phyloP scores from a whole-genome alignment of 176 grass and related monocot genomes.

The Microstegium vimineum region DNA sequence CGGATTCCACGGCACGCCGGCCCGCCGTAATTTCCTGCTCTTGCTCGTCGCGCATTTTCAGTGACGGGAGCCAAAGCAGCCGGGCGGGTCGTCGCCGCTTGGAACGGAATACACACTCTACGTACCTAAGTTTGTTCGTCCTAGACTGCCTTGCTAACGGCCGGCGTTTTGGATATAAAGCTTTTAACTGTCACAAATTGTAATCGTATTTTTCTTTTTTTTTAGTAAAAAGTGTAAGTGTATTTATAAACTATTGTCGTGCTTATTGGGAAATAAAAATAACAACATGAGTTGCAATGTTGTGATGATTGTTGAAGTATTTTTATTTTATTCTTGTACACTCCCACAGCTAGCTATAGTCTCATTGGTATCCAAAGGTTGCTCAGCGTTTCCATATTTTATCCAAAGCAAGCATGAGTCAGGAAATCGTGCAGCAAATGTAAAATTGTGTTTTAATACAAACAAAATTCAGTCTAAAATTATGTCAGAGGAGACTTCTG shows the following conservation, averaged over 20 bases:
- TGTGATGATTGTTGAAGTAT: not conserved
- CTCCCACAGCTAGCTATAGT: too few relatives aligned
- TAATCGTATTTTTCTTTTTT: too few relatives aligned
- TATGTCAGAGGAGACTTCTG: too few relatives aligned
- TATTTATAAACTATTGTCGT: not conserved
- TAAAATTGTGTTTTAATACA: too few relatives aligned
- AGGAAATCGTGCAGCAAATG: too few relatives aligned
- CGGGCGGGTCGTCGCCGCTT: not conserved
- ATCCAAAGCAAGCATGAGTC: too few relatives aligned
- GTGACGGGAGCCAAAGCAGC: not conserved
- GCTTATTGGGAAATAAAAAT: not conserved
- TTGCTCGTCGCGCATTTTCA: conserved; percentile 14
- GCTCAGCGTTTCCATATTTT: too few relatives aligned
- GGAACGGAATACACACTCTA: not conserved
- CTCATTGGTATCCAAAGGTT: not conserved
- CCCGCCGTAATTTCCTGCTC: not conserved
- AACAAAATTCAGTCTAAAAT: too few relatives aligned
- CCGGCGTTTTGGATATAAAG: not conserved
- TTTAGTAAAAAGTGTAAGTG: not conserved
- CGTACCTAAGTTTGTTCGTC: not conserved
- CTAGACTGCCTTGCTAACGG: not conserved
- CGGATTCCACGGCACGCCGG: not conserved
- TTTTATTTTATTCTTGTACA: too few relatives aligned
- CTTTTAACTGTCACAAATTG: not conserved
- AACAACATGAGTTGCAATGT: not conserved